These are phyloP conservation scores for Baorangia bicolor DNA, from an alignment of 768 basidiomycete species.

Conservation along the genomic window DNA sequence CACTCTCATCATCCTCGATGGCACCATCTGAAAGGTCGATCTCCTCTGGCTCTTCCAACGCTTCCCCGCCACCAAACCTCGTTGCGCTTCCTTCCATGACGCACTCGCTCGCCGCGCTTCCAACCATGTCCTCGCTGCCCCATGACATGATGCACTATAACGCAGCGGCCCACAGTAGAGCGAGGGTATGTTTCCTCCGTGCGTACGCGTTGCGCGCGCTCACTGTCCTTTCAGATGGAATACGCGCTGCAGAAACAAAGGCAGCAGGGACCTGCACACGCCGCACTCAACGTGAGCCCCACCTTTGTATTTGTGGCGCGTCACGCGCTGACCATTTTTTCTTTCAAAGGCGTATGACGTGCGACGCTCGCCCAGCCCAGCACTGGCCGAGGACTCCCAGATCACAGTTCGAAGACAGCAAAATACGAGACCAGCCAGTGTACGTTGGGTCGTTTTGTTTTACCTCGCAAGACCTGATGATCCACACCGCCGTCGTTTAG, in stretches of 20 bases:
- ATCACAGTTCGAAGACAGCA: conserved; percentile 35
- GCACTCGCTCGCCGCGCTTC: conserved; percentile 32
- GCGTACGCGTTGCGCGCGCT: not conserved
- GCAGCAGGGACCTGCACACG: conserved; percentile 27
- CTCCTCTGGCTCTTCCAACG: conserved; percentile 32
- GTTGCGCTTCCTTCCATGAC: conserved; percentile 33
- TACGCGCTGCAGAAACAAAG: conserved; percentile 31
- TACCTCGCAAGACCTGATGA: conserved; percentile 10
- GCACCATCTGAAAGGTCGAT: conserved; percentile 32
- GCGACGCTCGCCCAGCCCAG: conserved; percentile 34
- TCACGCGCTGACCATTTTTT: not conserved
- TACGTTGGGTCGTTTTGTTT: conserved; percentile 6
- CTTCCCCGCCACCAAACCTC: conserved; percentile 32
- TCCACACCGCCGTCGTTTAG: conserved; percentile 17
- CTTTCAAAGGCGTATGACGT: conserved; percentile 27
- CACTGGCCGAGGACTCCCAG: conserved; percentile 29
- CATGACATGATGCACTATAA: conserved; percentile 34
- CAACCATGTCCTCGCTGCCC: conserved; percentile 32
- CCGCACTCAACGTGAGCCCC: conserved; percentile 25
- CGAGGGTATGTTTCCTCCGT: conserved; percentile 20
- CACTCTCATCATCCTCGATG: conserved; percentile 33
- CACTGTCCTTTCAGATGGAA: conserved; percentile 29
- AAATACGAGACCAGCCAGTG: conserved; percentile 20
- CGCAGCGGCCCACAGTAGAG: conserved; percentile 29
- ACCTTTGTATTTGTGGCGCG: conserved; percentile 1